Evolutionary conservation across 371 early-diverging fungal species (phyloP).

Genomic region (Mucor plumbeus): DNA sequence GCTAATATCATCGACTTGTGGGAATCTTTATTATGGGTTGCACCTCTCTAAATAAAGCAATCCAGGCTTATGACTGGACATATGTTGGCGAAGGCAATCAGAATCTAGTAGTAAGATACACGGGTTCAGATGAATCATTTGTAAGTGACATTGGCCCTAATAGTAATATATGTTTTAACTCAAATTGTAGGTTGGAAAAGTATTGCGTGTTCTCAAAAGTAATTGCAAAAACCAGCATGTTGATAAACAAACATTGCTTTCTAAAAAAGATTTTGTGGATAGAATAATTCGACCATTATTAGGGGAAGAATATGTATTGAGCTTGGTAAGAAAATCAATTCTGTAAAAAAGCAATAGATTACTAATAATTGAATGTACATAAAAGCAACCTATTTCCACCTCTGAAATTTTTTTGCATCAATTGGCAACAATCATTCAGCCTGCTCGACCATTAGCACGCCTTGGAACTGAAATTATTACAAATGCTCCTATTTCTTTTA

Average conservation of each 20-base stretch:
- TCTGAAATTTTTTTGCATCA: slow-evolving; percentile 27
- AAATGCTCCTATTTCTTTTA: slow-evolving; percentile 26
- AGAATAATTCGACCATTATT: slow-evolving; percentile 42
- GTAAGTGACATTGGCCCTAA: slow-evolving; percentile 29
- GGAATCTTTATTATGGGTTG: slow-evolving; percentile 2
- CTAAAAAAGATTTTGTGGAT: slow-evolving; percentile 29
- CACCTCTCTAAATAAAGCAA: background rate
- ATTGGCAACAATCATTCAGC: slow-evolving; percentile 28
- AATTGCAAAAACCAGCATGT: slow-evolving; percentile 6
- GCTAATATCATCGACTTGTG: slow-evolving; percentile 19
- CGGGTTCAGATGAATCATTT: slow-evolving; percentile 28
- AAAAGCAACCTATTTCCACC: slow-evolving; percentile 31
- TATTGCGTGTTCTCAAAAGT: slow-evolving; percentile 43
- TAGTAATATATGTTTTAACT: too few species aligned
- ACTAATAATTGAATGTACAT: background rate
- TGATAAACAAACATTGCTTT: background rate
- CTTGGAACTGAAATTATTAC: slow-evolving; percentile 22
- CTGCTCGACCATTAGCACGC: slow-evolving; percentile 23
- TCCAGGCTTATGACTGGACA: slow-evolving; percentile 35
- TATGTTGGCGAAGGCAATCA: slow-evolving; percentile 59
- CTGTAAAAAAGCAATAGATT: too few species aligned
- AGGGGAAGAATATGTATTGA: slow-evolving; percentile 40
- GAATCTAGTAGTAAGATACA: slow-evolving; percentile 46
- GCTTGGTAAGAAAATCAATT: slow-evolving; percentile 31
- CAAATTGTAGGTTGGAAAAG: slow-evolving; percentile 29